phyloP scores from a whole-genome alignment of 495 filamentous ascomycete species.

The Neurospora sp. region DNA sequence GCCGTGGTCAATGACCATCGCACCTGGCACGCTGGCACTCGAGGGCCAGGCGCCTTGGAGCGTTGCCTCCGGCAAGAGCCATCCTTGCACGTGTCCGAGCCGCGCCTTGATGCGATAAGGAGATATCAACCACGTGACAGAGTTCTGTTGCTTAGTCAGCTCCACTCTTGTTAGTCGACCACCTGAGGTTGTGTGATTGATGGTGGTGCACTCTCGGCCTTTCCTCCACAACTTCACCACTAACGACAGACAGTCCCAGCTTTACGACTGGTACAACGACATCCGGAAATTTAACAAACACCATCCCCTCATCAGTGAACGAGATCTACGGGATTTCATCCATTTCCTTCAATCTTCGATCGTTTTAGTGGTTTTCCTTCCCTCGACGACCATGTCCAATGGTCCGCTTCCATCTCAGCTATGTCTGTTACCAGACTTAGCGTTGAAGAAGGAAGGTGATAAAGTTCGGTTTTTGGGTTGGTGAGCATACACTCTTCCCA shows the following conservation, averaged over 20 bases:
- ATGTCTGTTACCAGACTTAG: slow-evolving; percentile 57
- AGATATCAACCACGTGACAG: not conserved
- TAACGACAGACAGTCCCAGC: not conserved
- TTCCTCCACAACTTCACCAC: not conserved
- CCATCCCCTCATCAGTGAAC: not conserved
- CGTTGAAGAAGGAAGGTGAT: slow-evolving; percentile 41
- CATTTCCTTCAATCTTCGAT: not conserved
- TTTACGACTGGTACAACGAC: not conserved
- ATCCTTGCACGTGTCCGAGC: not conserved
- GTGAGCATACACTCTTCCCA: slow-evolving; percentile 40
- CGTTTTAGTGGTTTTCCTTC: not conserved
- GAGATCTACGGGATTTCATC: not conserved
- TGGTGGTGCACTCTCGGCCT: not conserved
- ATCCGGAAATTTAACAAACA: not conserved
- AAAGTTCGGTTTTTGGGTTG: slow-evolving; percentile 92
- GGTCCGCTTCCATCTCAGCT: slow-evolving; percentile 55
- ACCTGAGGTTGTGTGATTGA: not conserved
- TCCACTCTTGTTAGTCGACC: not conserved
- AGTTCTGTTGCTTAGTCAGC: not conserved
- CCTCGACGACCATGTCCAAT: slow-evolving; percentile 34
- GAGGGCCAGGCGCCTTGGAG: not conserved
- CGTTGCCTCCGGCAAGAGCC: not conserved
- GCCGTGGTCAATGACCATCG: not conserved
- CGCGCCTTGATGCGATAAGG: not conserved
- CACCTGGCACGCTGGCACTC: not conserved